Evolutionary conservation across 306 rosid species (phyloP).

Genomic region (Quercus cerris): DNA sequence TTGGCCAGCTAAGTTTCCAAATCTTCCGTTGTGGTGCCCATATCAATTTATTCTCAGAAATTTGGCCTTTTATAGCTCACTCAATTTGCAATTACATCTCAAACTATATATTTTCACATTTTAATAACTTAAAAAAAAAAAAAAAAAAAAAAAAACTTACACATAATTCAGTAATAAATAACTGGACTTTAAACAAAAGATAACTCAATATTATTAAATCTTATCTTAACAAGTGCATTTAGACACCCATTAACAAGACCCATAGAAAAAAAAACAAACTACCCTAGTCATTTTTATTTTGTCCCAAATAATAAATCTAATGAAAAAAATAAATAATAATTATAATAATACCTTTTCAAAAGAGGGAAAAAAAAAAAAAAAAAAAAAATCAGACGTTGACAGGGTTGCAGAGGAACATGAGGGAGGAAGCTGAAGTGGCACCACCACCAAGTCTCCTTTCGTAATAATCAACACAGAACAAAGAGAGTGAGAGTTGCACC

Average conservation of each 20-base stretch:
- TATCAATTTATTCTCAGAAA: background rate
- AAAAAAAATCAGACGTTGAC: constrained; percentile 35
- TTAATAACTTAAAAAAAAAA: background rate
- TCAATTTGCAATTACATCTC: background rate
- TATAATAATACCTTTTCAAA: background rate
- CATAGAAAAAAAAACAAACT: too few relatives aligned
- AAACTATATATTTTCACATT: background rate
- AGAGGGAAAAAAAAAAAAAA: too few relatives aligned
- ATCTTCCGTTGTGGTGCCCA: background rate
- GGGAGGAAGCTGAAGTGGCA: constrained; percentile 48
- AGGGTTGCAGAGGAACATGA: constrained; percentile 56
- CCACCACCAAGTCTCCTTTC: constrained; percentile 45
- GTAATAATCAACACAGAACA: constrained; percentile 71
- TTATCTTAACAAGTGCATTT: too few relatives aligned
- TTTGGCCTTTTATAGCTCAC: too few relatives aligned
- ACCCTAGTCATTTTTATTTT: too few relatives aligned
- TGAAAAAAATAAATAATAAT: background rate
- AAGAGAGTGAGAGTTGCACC: constrained; percentile 80
- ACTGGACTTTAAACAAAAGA: too few relatives aligned
- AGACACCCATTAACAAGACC: too few relatives aligned
- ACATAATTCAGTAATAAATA: background rate
- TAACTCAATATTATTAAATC: too few relatives aligned
- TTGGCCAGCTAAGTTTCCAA: background rate
- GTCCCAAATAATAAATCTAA: background rate
- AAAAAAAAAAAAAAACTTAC: background rate